These are phyloP conservation scores for Senecio squalidus DNA, from an alignment of 140 eudicot genomes.

Conservation along the genomic window DNA sequence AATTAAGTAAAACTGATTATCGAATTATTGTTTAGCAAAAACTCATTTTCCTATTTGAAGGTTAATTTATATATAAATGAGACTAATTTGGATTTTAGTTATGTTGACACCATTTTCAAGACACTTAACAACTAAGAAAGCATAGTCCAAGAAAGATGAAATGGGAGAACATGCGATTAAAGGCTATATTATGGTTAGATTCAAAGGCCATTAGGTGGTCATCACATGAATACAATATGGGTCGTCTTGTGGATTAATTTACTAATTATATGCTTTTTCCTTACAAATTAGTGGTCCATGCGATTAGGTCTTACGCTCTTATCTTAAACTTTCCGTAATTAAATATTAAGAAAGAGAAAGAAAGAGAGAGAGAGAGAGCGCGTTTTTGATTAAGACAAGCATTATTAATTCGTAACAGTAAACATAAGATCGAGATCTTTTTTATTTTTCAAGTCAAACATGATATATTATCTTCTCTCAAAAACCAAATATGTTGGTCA, in stretches of 20 bases:
- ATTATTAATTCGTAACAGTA: constrained; percentile 6
- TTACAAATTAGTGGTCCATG: constrained; percentile 26
- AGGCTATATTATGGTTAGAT: constrained; percentile 1
- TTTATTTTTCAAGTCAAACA: too few species aligned
- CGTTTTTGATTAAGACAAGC: not conserved
- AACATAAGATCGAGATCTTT: not conserved
- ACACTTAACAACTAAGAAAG: constrained; percentile 12
- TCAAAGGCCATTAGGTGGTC: constrained; percentile 20
- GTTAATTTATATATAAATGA: too few species aligned
- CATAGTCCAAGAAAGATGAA: constrained; percentile 20
- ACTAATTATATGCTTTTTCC: constrained; percentile 1
- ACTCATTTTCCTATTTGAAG: too few species aligned
- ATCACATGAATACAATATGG: constrained; percentile 15
- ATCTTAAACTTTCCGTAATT: not conserved
- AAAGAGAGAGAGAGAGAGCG: not conserved
- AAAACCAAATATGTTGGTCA: too few species aligned
- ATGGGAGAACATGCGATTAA: constrained; percentile 8
- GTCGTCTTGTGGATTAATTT: constrained; percentile 9
- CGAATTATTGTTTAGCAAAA: too few species aligned
- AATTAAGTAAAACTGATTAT: too few species aligned
- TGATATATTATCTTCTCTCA: too few species aligned
- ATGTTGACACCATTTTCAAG: not conserved
- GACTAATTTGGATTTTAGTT: too few species aligned
- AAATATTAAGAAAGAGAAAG: constrained; percentile 1
- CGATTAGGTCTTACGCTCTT: constrained; percentile 13